Evolutionary conservation across 2,329 filamentous ascomycete species (phyloP), one percentile per base, ranked within the genome.

Genomic region (Exophiala sp.): DNA sequence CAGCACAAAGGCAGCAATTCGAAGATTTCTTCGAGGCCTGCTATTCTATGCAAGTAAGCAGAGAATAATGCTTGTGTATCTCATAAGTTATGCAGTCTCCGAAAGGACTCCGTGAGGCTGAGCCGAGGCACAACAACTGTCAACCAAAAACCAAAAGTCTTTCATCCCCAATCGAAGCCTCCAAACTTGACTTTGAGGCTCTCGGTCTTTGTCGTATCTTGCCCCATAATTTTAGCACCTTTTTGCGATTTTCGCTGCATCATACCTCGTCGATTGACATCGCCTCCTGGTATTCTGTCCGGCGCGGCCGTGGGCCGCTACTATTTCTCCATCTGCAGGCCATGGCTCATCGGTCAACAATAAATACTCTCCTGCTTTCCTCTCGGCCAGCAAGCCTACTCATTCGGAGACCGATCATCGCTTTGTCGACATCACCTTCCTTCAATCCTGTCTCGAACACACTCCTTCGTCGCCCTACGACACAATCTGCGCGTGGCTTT

Each of bases 271-370:
- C 41, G 21, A 24, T 48, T 24, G 14, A 16, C n/a, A 10, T 42
- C 21, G 18, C 40, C 40, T 47, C 29, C 29, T 34, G 44, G 16
- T 48, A 20, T 34, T 41, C 44, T n/a, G 40, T 35, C 38, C 42
- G 44, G 20, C 40, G 50, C 50, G 46, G 46, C 50, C 45, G 36
- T 48, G 24, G 14, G 35, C 47, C 42, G 40, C 52, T 39, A 49
- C 5, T 54, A 18, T 18, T 40, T 43, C 38, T 47, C 24, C 29
- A 40, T 42, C 45, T 24, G 20, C 24, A 7, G 21, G 43, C 40
- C 40, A 59, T 59, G 57, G 57, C 54, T 49, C 47, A 47, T 29
- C 47, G 36, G 53, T 57, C 57, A 47, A 55, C 43, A 49, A 50
- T 57, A 54, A 54, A 57, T 59, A 49, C 24, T 39, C n/a, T 59